These are phyloP conservation scores for Blastocystis sp. DNA, from an alignment of 352 stramenopile species.

Conservation along the genomic window DNA sequence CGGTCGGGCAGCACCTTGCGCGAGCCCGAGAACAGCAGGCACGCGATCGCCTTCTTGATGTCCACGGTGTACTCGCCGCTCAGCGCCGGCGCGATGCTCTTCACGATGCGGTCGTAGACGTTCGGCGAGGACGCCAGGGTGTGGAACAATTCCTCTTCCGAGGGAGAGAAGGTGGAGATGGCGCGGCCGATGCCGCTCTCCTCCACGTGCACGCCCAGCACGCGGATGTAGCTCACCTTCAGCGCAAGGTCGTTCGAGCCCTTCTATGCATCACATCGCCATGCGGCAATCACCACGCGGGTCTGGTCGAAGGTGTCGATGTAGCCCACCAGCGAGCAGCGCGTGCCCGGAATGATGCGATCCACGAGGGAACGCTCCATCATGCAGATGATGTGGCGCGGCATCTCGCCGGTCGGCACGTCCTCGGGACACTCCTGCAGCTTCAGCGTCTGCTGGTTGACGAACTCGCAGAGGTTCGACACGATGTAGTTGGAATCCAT, in stretches of 20 bases:
- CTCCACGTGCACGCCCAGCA: conserved; percentile 79
- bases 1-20: conserved; percentile 71
- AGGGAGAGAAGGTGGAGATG: conserved; percentile 86
- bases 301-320: conserved; percentile 93
- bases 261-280: conserved; percentile 87
- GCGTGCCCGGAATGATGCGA: conserved; percentile 86
- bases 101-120: conserved; percentile 77
- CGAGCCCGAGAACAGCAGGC: conserved; percentile 93
- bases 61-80: conserved; percentile 90
- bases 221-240: conserved; percentile 87
- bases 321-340: conserved; percentile 96
- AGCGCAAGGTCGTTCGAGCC: conserved; percentile 75
- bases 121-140: conserved; percentile 80
- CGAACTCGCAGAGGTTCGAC: conserved; percentile 93
- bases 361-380: conserved; percentile 91
- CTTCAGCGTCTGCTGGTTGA: conserved; percentile 95
- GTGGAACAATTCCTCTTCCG: conserved; percentile 94
- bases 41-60: conserved; percentile 96
- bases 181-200: conserved; percentile 77
- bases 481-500: conserved; percentile 88
- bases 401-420: conserved; percentile 94
- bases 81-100: conserved; percentile 77
- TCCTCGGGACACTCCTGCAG: conserved; percentile 95
- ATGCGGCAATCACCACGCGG: conserved; percentile 90
- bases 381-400: conserved; percentile 87